These are phyloP conservation scores for Fusarium camptoceras DNA, from an alignment of 2,329 filamentous ascomycete genomes.

Conservation along the genomic window DNA sequence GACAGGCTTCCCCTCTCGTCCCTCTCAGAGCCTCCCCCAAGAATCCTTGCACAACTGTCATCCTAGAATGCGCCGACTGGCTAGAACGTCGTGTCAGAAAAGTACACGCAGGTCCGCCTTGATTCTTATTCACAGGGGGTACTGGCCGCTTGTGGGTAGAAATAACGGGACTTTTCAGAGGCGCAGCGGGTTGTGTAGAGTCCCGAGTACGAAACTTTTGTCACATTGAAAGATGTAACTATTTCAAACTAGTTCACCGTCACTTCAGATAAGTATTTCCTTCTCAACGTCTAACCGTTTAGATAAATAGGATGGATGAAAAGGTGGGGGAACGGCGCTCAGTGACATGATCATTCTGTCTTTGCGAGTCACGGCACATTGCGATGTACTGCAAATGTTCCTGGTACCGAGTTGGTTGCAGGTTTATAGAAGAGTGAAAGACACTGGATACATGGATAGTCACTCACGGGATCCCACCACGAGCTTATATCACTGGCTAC, in stretches of 20 bases:
- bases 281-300: background rate
- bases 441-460: conserved; percentile 1
- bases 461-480: conserved; percentile 30
- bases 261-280: background rate
- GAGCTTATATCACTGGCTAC: conserved; percentile 16
- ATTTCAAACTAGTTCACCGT: background rate
- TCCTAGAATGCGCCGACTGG: conserved; percentile 4
- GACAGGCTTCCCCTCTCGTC: conserved; percentile 25
- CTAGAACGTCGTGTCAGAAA: background rate
- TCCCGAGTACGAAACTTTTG: conserved; percentile 15
- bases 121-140: background rate
- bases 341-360: conserved; percentile 25
- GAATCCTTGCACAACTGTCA: background rate
- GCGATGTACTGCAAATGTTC: background rate
- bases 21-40: conserved; percentile 4
- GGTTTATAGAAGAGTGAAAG: background rate
- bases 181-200: background rate
- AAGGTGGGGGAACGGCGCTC: background rate
- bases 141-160: conserved; percentile 1
- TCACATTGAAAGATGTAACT: background rate
- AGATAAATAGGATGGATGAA: background rate
- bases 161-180: background rate
- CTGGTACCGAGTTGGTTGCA: background rate
- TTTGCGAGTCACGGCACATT: conserved; percentile 21
- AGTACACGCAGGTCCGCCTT: background rate